Evolutionary conservation across 2,329 filamentous ascomycete species (phyloP).

Genomic region (Coniella lustricola): DNA sequence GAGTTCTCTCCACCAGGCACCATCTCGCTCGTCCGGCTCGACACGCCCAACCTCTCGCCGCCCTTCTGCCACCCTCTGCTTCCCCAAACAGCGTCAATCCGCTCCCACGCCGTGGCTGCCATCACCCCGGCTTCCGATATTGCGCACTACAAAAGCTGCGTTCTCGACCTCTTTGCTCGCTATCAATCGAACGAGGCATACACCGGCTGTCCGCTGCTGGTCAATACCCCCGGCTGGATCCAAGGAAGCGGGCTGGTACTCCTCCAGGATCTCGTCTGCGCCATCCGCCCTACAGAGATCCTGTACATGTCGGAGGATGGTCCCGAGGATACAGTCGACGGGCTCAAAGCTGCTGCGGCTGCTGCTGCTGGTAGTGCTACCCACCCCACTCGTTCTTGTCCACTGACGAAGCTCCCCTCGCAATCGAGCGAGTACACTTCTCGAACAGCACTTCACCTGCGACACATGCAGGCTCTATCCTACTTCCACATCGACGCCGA

Average conservation of each 20-base stretch:
- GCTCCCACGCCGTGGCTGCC: constrained; percentile 61
- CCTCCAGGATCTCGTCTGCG: constrained; percentile 48
- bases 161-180: constrained; percentile 52
- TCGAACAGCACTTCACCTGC: constrained; percentile 57
- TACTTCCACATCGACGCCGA: constrained; percentile 57
- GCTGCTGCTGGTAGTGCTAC: no score
- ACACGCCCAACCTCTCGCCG: constrained; percentile 55
- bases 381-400: no score
- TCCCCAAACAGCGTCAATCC: constrained; percentile 35
- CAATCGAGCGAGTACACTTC: constrained; percentile 48
- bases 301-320: constrained; percentile 64
- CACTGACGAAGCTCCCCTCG: constrained; percentile 50
- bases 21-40: constrained; percentile 58
- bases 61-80: constrained; percentile 55
- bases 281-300: constrained; percentile 51
- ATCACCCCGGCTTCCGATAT: constrained; percentile 59
- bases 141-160: constrained; percentile 59
- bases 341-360: constrained; percentile 35
- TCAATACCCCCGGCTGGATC: constrained; percentile 72
- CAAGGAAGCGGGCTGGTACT: constrained; percentile 63
- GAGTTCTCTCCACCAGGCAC: constrained; percentile 67
- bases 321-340: constrained; percentile 48
- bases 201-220: constrained; percentile 47
- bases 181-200: constrained; percentile 40
- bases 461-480: constrained; percentile 71